Evolutionary conservation across 2,329 filamentous ascomycete species (phyloP), one percentile per base, ranked within the genome.

Genomic region (Scedosporium dehoogii): DNA sequence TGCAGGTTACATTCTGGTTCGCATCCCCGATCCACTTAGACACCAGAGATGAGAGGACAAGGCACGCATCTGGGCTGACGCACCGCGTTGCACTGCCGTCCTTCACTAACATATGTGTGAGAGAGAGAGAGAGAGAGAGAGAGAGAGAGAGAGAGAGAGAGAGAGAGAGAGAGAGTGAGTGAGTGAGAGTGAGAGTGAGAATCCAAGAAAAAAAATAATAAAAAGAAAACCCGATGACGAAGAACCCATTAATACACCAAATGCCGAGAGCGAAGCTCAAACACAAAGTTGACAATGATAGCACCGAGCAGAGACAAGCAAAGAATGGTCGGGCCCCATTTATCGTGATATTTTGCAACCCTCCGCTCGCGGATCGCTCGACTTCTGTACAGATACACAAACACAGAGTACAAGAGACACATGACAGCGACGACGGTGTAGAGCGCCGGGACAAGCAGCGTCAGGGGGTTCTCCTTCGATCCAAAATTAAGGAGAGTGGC

Each of bases 311-410:
- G 74, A 2, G 89, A 83, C 7, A 81, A 69, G 68, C 92, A 96
- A 38, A 99, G 80, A 23, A 86, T 76, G 3, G 82, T 92, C 0
- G 94, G 93, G 0, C 94, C 94, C 81, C 87, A 89, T 68, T 85
- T 87, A 73, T 99, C 94, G 73, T 97, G 94, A 74, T 94, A 99
- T 68, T 86, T 88, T 48, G 93, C 91, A n/a, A 89, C 91, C 66
- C 87, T 86, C 60, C 93, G 82, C 68, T 88, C 87, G 67, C 91
- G 85, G 71, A 97, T 97, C 65, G 91, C 91, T 65, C 84, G 81
- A 67, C 94, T 92, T 62, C 94, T 85, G 84, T 94, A 96, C 23
- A 96, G 78, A 72, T 97, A 99, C 61, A 96, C 85, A 58, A 81
- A 83, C 48, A 96, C 86, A 23, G 87, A 89, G 75, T 99, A 99